Conservation (phyloP, 768 basidiomycete genomes). For the Termitomyces sp. region DNA sequence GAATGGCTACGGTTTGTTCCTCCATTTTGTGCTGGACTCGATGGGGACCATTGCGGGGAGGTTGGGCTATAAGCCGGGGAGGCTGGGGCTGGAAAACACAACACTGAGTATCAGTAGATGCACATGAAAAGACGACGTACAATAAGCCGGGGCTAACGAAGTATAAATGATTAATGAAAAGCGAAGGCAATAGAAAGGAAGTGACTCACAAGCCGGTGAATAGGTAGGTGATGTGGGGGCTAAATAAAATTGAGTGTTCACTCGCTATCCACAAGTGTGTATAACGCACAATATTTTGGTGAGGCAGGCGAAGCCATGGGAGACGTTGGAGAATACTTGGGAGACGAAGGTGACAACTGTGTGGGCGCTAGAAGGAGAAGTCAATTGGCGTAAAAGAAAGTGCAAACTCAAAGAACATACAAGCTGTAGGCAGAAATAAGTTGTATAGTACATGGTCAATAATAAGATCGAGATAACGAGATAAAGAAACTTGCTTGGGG, state of each 20-base stretch:
- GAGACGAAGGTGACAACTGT: slow-evolving; percentile 85
- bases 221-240: slow-evolving; percentile 86
- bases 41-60: slow-evolving; percentile 79
- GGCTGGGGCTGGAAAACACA: slow-evolving; percentile 53
- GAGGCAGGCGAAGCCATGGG: slow-evolving; percentile 87
- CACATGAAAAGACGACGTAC: slow-evolving; percentile 35
- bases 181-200: neutral
- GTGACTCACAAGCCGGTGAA: slow-evolving; percentile 76
- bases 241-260: slow-evolving; percentile 22
- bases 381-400: slow-evolving; percentile 4
- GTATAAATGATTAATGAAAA: neutral
- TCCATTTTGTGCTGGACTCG: slow-evolving; percentile 66
- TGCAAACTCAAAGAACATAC: slow-evolving; percentile 33
- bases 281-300: slow-evolving; percentile 83
- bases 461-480: slow-evolving; percentile 1
- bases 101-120: slow-evolving; percentile 12
- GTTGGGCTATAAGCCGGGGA: slow-evolving; percentile 86
- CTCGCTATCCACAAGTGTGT: neutral
- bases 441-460: slow-evolving; percentile 18
- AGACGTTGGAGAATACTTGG: slow-evolving; percentile 91
- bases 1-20: slow-evolving; percentile 34
- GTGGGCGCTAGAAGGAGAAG: slow-evolving; percentile 52
- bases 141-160: slow-evolving; percentile 71
- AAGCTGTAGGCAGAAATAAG: slow-evolving; percentile 38
- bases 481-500: slow-evolving; percentile 59